Evolutionary conservation across 148 eudicot genomes (phyloP).

Genomic region (Pouteria glomerata): DNA sequence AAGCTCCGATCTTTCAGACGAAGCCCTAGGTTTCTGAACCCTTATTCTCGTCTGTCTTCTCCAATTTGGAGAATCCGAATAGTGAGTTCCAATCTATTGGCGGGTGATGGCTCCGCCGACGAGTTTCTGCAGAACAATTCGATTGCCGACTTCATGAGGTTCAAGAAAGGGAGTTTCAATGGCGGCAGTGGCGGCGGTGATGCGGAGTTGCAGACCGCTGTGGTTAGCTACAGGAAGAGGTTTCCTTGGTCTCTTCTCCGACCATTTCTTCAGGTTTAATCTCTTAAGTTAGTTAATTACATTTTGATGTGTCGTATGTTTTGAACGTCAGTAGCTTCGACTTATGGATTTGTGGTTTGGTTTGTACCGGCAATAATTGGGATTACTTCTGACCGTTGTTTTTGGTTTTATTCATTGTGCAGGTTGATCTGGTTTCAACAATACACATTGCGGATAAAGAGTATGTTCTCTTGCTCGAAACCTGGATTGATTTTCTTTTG

Average conservation of each 20-base stretch:
- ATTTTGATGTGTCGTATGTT: no score
- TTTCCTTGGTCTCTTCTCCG: constrained; percentile 89
- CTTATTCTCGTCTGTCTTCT: constrained; percentile 17
- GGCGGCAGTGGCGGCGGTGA: constrained; percentile 18
- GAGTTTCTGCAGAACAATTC: constrained; percentile 58
- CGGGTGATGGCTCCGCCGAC: constrained; percentile 33
- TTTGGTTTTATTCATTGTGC: constrained; percentile 16
- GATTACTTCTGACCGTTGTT: neutral
- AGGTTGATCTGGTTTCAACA: constrained; percentile 98
- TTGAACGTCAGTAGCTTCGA: neutral
- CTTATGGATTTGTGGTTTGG: neutral
- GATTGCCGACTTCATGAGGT: constrained; percentile 89
- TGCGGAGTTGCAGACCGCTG: constrained; percentile 80
- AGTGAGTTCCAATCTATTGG: constrained; percentile 19
- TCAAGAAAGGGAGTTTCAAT: constrained; percentile 31
- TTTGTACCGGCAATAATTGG: neutral
- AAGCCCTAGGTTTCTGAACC: constrained; percentile 18
- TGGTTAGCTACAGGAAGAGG: constrained; percentile 77
- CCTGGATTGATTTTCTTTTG: neutral
- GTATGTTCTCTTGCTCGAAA: constrained; percentile 37
- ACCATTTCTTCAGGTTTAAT: constrained; percentile 68
- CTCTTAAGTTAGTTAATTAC: neutral
- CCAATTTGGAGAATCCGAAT: constrained; percentile 17
- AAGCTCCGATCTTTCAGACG: constrained; percentile 18
- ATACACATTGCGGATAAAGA: constrained; percentile 95